Base-by-base conservation (phyloP, 305 asterid species). In the Ruellia speciosa region DNA sequence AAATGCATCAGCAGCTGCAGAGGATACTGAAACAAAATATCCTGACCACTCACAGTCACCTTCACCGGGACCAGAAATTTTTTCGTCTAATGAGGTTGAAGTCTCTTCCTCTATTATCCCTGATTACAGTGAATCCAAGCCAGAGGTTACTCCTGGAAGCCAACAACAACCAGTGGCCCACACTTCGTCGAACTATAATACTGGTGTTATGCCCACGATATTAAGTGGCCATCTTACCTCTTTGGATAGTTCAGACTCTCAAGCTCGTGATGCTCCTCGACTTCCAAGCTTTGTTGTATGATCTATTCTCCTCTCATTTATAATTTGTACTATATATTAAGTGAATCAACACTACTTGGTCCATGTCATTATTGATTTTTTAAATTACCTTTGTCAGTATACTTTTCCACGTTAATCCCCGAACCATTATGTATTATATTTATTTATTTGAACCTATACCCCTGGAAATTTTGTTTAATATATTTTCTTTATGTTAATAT, bases 261-360 rank as follows among this genome's bases (percentile, higher is more conserved):
- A 74, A 71, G 68, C 75, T 49, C 85, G 76, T 7, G 86, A 81
- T 68, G 85, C 62, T 69, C 75, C 88, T 68, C 80, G 68, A 11
- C 56, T 70, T 53, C 77, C 86, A 59, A 70, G 73, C 69, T 72
- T 66, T 73, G 65, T 75, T 66, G 84, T 81, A 71, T 54, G 84
- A 70, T 54, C 52, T 56, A 18, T 34, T 47, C 34, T 46, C 34
- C 24, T 9, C 52, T 60, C 56, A 50, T 1, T 67, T 41, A 18
- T 18, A 33, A 31, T 40, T 33, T 53, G 5, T 37, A 20, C 10
- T 5, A 75, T 73, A 19, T 65, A 58, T 5, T 4, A 33, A 33
- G 37, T 33, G 37, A n/a, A n/a, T n/a, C n/a, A n/a, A n/a, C n/a
- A n/a, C n/a, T n/a, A 4, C 4, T 24, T 24, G 2, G 31, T 24